phyloP scores from a whole-genome alignment of 768 basidiomycete species.

The Podaxis sp. region DNA sequence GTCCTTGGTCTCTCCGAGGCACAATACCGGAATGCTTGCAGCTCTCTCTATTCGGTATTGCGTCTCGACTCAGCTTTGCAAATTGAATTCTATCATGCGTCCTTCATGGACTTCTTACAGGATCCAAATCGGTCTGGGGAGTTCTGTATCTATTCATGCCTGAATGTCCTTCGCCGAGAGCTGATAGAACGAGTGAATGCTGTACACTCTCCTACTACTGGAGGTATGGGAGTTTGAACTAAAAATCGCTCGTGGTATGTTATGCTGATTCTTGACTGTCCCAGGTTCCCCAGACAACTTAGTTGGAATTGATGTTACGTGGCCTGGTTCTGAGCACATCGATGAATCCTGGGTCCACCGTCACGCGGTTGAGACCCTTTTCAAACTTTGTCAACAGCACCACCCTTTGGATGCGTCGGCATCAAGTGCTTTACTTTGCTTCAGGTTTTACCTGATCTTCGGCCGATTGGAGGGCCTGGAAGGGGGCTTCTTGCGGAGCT shows the following conservation, averaged over 20 bases:
- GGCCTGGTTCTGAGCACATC: neutral
- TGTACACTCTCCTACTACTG: neutral
- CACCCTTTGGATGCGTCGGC: neutral
- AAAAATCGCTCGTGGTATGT: neutral
- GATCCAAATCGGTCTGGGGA: neutral
- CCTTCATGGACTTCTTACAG: slow-evolving; percentile 2
- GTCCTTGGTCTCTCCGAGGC: neutral
- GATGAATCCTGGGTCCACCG: neutral
- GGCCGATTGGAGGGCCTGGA: too few relatives aligned
- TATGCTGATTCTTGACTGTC: neutral
- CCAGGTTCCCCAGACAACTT: neutral
- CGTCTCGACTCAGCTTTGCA: neutral
- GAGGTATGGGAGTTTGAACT: neutral
- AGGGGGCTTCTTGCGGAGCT: neutral
- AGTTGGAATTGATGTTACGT: neutral
- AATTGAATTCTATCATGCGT: slow-evolving; percentile 1
- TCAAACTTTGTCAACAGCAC: neutral
- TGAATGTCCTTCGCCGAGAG: neutral
- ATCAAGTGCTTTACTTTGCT: neutral
- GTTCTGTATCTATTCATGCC: neutral
- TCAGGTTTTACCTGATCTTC: neutral
- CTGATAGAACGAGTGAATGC: neutral
- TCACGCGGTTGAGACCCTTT: neutral
- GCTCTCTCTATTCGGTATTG: neutral
- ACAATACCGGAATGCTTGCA: neutral